These are phyloP conservation scores for Macrocybe gigantea DNA, from an alignment of 768 basidiomycete species.

Conservation along the genomic window DNA sequence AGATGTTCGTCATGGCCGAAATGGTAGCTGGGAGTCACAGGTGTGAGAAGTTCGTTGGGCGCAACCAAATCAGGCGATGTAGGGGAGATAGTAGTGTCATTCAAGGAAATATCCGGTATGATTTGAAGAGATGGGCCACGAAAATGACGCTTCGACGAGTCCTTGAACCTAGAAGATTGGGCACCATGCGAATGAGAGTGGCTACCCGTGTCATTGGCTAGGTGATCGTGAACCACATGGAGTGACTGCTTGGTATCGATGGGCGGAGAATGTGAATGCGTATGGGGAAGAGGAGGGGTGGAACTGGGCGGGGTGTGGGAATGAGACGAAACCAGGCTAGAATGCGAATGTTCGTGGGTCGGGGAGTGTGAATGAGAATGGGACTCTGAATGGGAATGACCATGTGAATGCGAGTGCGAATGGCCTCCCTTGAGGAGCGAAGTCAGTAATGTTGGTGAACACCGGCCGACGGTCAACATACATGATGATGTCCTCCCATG, in stretches of 20 bases:
- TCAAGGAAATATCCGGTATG: slow-evolving; percentile 8
- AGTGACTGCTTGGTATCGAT: slow-evolving; percentile 8
- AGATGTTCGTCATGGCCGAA: slow-evolving; percentile 49
- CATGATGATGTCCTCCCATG: slow-evolving; percentile 92
- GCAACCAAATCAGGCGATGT: slow-evolving; percentile 12
- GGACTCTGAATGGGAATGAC: slow-evolving; percentile 25
- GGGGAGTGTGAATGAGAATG: slow-evolving; percentile 15
- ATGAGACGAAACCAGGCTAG: slow-evolving; percentile 12
- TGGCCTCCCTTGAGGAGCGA: slow-evolving; percentile 43
- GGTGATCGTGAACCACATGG: not conserved
- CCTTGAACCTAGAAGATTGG: slow-evolving; percentile 12
- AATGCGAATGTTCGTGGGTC: no score
- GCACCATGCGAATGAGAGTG: slow-evolving; percentile 13
- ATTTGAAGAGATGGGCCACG: slow-evolving; percentile 35
- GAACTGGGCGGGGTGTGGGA: slow-evolving; percentile 23
- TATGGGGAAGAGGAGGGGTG: slow-evolving; percentile 17
- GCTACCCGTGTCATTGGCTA: not conserved
- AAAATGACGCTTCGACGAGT: slow-evolving; percentile 27
- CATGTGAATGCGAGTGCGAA: slow-evolving; percentile 5
- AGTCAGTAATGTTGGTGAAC: not conserved
- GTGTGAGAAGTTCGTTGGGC: slow-evolving; percentile 32
- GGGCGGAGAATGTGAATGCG: slow-evolving; percentile 22
- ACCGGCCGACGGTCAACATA: slow-evolving; percentile 17
- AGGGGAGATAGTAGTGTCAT: slow-evolving; percentile 14
- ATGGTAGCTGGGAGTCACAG: slow-evolving; percentile 62